A percentile compares a stretch with the other conserved stretches of the same genome.
phyloP scores from a whole-genome alignment of 2,329 filamentous ascomycete species.

The Hypoxylon sp. region DNA sequence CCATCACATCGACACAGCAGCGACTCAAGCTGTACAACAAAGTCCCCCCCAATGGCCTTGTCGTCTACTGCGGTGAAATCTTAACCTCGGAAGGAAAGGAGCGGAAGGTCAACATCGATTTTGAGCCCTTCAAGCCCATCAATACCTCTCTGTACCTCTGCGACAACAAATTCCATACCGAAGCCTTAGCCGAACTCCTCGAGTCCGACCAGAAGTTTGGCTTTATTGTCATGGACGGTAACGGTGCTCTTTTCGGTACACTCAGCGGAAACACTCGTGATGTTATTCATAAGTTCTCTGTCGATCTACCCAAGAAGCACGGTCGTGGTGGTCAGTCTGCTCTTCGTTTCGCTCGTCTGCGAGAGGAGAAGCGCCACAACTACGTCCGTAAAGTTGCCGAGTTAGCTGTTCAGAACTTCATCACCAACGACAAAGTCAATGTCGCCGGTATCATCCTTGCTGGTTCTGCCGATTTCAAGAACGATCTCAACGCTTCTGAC shows the following conservation, averaged over 20 bases:
- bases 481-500: constrained; percentile 97
- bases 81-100: constrained; percentile 98
- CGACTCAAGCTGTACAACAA: constrained; percentile 99
- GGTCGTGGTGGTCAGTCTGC: constrained; percentile 99
- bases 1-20: constrained; percentile 99
- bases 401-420: constrained; percentile 98
- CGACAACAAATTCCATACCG: constrained; percentile 99
- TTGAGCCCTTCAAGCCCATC: constrained; percentile 99
- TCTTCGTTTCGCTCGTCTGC: constrained; percentile 98
- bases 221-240: constrained; percentile 99
- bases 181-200: constrained; percentile 94
- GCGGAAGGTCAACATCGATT: constrained; percentile 99
- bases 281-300: constrained; percentile 96
- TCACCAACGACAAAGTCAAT: constrained; percentile 98
- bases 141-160: constrained; percentile 99
- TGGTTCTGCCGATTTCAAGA: constrained; percentile 99
- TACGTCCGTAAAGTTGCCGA: constrained; percentile 99
- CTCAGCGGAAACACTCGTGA: constrained; percentile 98
- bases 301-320: constrained; percentile 99
- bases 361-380: constrained; percentile 99
- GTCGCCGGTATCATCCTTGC: constrained; percentile 95
- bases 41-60: constrained; percentile 95
- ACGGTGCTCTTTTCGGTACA: constrained; percentile 96
- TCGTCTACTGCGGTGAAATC: constrained; percentile 99
- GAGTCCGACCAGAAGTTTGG: constrained; percentile 99